phyloP scores from a whole-genome alignment of 179 eudicot species.

The Silene coronaria region DNA sequence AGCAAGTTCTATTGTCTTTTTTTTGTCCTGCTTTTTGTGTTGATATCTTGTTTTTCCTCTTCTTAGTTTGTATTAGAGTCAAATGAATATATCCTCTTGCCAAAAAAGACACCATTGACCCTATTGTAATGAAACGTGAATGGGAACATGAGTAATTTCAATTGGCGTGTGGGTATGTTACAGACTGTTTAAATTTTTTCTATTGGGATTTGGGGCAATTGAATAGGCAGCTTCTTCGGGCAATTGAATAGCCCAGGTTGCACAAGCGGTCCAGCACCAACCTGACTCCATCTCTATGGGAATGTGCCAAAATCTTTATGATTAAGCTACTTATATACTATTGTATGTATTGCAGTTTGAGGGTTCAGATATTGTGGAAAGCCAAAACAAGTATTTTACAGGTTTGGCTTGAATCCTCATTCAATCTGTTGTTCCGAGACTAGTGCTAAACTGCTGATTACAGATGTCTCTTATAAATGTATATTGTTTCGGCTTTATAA shows the following conservation, averaged over 20 bases:
- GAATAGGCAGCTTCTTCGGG: background rate
- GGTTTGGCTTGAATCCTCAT: constrained; percentile 38
- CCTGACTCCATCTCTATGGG: constrained; percentile 3
- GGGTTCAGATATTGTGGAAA: constrained; percentile 66
- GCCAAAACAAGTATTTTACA: constrained; percentile 65
- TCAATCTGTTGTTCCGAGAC: constrained; percentile 1
- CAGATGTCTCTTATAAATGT: background rate
- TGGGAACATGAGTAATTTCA: background rate
- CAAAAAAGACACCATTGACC: background rate
- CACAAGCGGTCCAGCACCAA: background rate
- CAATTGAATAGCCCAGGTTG: no score
- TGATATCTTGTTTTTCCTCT: background rate
- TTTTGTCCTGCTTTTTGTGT: background rate
- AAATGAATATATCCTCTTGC: background rate
- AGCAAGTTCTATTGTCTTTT: no score
- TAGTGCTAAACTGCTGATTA: background rate
- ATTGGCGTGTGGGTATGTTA: background rate
- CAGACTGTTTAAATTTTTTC: background rate
- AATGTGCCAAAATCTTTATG: background rate
- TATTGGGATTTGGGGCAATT: background rate
- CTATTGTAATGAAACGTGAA: no score
- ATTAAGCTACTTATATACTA: constrained; percentile 13
- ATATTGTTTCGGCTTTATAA: background rate
- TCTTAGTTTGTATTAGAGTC: background rate
- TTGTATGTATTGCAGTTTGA: constrained; percentile 65